Percentiles rank a stretch among this genome's conserved stretches.
Conservation (phyloP, 2,329 filamentous ascomycete species). For the Alternaria dauci region DNA sequence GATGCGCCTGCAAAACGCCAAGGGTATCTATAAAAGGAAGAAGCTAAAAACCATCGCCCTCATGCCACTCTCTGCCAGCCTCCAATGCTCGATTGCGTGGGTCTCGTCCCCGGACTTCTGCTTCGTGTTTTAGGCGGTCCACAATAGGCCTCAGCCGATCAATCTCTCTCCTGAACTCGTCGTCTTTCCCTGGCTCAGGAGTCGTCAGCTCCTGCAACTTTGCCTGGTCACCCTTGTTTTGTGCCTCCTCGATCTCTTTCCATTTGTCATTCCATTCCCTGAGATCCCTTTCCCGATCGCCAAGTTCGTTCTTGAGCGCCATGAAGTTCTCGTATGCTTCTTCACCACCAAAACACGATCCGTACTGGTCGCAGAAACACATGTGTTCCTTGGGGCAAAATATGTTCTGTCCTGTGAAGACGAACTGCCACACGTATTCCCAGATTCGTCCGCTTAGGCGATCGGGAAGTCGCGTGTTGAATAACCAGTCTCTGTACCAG, state of each 20-base stretch:
- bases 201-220: slow-evolving; percentile 42
- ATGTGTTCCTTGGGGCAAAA: slow-evolving; percentile 62
- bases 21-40: background rate
- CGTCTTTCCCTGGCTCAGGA: slow-evolving; percentile 55
- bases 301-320: slow-evolving; percentile 54
- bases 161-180: slow-evolving; percentile 56
- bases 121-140: slow-evolving; percentile 53
- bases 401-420: slow-evolving; percentile 63
- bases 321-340: slow-evolving; percentile 60
- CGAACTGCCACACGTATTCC: slow-evolving; percentile 71
- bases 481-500: slow-evolving; percentile 67
- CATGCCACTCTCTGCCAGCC: slow-evolving; percentile 62
- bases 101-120: slow-evolving; percentile 61
- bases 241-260: slow-evolving; percentile 46
- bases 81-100: slow-evolving; percentile 62
- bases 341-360: slow-evolving; percentile 66
- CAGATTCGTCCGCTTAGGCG: slow-evolving; percentile 67
- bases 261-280: slow-evolving; percentile 52
- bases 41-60: slow-evolving; percentile 64
- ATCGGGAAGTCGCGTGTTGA: slow-evolving; percentile 64
- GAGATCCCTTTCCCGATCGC: slow-evolving; percentile 54
- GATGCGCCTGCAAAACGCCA: slow-evolving; percentile 1
- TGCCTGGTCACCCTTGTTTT: slow-evolving; percentile 37
- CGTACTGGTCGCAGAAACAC: slow-evolving; percentile 72
- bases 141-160: slow-evolving; percentile 55